Conservation (phyloP, 2,329 filamentous ascomycete species). For the Penicillium crustosum region DNA sequence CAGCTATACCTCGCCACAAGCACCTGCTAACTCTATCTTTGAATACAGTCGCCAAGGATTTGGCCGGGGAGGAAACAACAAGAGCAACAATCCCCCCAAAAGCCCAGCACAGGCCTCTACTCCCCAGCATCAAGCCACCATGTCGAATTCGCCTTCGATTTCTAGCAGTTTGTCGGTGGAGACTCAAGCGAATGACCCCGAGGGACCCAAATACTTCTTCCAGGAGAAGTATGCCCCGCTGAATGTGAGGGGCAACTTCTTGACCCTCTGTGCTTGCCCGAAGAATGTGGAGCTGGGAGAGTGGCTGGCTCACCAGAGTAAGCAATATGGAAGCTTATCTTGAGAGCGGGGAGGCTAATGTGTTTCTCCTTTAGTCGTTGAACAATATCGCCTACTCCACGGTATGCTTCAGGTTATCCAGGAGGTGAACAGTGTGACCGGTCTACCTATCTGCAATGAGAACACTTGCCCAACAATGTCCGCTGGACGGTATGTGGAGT, state of each 20-base stretch:
- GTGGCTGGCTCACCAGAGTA: slow-evolving; percentile 95
- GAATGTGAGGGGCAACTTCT: slow-evolving; percentile 96
- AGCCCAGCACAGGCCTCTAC: slow-evolving; percentile 32
- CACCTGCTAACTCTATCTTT: slow-evolving; percentile 28
- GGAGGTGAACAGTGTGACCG: slow-evolving; percentile 74
- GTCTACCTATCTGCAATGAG: slow-evolving; percentile 77
- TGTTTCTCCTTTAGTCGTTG: slow-evolving; percentile 65
- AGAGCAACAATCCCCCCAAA: slow-evolving; percentile 44
- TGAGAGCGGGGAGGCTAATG: slow-evolving; percentile 9
- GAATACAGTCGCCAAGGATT: slow-evolving; percentile 49
- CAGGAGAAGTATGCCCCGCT: slow-evolving; percentile 65
- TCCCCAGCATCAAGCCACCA: slow-evolving; percentile 29
- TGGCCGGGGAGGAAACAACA: slow-evolving; percentile 49
- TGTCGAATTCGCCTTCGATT: slow-evolving; percentile 43
- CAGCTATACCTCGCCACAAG: slow-evolving; percentile 5
- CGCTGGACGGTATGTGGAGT: slow-evolving; percentile 74
- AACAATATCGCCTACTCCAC: slow-evolving; percentile 86
- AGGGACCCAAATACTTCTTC: slow-evolving; percentile 52
- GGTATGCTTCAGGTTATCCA: slow-evolving; percentile 87
- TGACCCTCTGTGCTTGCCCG: slow-evolving; percentile 88
- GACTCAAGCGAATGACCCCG: slow-evolving; percentile 42
- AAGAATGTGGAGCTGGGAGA: slow-evolving; percentile 92
- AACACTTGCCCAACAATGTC: slow-evolving; percentile 88
- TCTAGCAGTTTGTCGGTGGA: slow-evolving; percentile 40
- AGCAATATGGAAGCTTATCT: slow-evolving; percentile 22